phyloP scores from a whole-genome alignment of 352 stramenopile species.

The Phytopythium kandeliae region DNA sequence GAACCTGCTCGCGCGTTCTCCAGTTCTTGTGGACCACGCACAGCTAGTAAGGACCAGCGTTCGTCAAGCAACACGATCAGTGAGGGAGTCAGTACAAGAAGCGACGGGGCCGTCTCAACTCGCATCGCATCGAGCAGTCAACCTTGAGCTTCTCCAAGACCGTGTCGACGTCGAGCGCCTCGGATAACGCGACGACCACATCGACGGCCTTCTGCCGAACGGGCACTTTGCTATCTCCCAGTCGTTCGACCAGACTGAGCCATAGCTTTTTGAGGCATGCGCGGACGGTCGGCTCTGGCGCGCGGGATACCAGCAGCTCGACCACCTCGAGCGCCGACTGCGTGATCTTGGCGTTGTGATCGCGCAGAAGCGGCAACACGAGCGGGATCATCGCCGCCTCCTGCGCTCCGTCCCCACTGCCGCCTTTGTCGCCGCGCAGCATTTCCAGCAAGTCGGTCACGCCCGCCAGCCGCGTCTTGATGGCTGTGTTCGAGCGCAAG shows the following conservation, averaged over 20 bases:
- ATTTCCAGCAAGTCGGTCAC: conserved; percentile 48
- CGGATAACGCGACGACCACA: conserved; percentile 54
- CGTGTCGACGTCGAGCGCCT: conserved; percentile 52
- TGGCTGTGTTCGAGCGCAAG: conserved; percentile 25
- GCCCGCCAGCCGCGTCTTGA: conserved; percentile 76
- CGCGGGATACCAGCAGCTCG: conserved; percentile 38
- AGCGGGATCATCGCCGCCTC: conserved; percentile 43
- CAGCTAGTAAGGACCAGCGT: conserved; percentile 3
- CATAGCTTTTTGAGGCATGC: conserved; percentile 62
- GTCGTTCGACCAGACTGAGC: conserved; percentile 56
- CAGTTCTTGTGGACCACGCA: conserved; percentile 75
- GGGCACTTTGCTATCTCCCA: conserved; percentile 74
- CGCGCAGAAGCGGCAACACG: conserved; percentile 62
- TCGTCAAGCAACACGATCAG: too few relatives aligned
- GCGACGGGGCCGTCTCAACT: neutral
- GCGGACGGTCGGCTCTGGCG: conserved; percentile 38
- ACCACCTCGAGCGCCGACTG: conserved; percentile 59
- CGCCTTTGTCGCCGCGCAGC: conserved; percentile 20
- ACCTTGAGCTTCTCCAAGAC: conserved; percentile 57
- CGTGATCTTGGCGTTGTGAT: conserved; percentile 84
- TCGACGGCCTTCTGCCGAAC: conserved; percentile 73
- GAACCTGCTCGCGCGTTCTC: conserved; percentile 74
- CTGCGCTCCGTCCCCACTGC: conserved; percentile 16
- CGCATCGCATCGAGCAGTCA: neutral
- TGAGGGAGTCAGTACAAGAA: neutral